These are phyloP conservation scores for Echinochloa phyllopogon DNA, from an alignment of 176 grass and related monocot genomes.

Conservation along the genomic window DNA sequence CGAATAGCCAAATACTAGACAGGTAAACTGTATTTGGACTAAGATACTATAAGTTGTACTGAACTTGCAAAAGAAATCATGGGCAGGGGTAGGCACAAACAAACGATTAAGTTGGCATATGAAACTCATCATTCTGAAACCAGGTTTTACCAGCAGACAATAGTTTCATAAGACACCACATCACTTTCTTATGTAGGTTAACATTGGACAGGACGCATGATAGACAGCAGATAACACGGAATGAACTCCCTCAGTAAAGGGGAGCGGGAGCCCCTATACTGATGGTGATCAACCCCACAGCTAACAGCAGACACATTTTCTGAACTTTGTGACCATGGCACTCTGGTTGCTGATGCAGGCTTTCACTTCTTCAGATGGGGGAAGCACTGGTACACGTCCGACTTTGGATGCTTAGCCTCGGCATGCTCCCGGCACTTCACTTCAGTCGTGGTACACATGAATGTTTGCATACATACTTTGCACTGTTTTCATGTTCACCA, in stretches of 20 bases:
- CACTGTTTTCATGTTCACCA: slow-evolving; percentile 49
- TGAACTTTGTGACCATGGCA: background rate
- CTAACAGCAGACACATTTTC: slow-evolving; percentile 14
- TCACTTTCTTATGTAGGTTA: slow-evolving; percentile 46
- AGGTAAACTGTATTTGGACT: background rate
- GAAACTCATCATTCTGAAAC: slow-evolving; percentile 13
- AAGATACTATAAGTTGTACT: background rate
- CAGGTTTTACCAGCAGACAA: slow-evolving; percentile 27
- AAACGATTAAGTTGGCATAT: background rate
- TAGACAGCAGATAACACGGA: background rate
- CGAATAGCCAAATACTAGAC: background rate
- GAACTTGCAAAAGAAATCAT: background rate
- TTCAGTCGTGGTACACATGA: slow-evolving; percentile 80
- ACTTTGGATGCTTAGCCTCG: slow-evolving; percentile 72
- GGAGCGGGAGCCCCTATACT: background rate
- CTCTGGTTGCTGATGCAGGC: background rate
- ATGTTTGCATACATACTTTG: slow-evolving; percentile 84
- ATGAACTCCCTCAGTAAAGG: background rate
- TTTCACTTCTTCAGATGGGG: slow-evolving; percentile 70
- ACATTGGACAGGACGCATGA: slow-evolving; percentile 40
- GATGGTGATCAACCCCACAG: background rate
- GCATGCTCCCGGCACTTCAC: slow-evolving; percentile 69
- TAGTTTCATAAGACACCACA: slow-evolving; percentile 26
- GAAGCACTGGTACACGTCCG: slow-evolving; percentile 71
- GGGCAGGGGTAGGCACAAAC: background rate